Evolutionary conservation across 441 rosid genomes (phyloP), one percentile per base, ranked within the genome.

Genomic region (Theobroma grandiflorum): DNA sequence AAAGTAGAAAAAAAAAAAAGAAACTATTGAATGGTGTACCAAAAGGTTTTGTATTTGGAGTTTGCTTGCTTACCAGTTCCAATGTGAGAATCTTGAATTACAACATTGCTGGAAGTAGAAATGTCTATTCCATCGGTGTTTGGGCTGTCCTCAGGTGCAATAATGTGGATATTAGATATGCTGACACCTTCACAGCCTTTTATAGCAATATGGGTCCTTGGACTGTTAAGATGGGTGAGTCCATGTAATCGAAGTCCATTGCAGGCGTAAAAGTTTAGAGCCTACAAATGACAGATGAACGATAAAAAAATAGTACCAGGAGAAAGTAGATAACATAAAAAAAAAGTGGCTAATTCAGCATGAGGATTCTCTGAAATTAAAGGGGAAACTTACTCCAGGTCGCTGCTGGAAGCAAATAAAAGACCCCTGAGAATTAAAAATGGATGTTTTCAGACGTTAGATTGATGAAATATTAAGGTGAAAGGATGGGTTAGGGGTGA

Each of bases 101-200:
- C 4, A 12, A 89, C 66, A 31, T 81, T 2, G 70, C 18, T 82
- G 3, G 87, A 76, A 20, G 0, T 0, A 1, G 82, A 5, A 12
- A 89, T 77, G 80, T 87, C 43, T 45, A 87, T 86, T 16, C 90
- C 90, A 78, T 87, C 90, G 0, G 90, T 87, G 75, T 89, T 89
- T 10, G 86, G 90, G 71, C 90, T 89, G 10, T 77, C 62, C 0
- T n/a, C 63, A 0, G 92, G 90, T 20, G 92, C 88, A 26, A 8
- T 14, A 4, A 89, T 82, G 0, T 33, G 61, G 61, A 87, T 78
- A 18, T 79, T 14, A 35, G 83, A 70, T 57, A 88, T 8, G 2
- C 8, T 4, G 14, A 77, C 84, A 0, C 42, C 14, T 10, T 62
- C 49, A 43, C 88, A 82, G 2, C 0, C 3, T 8, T 58, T 14